A percentile compares a stretch with the other conserved stretches of the same genome.
These are phyloP conservation scores for Termitomyces sp. DNA, from an alignment of 768 basidiomycete genomes.

Conservation along the genomic window DNA sequence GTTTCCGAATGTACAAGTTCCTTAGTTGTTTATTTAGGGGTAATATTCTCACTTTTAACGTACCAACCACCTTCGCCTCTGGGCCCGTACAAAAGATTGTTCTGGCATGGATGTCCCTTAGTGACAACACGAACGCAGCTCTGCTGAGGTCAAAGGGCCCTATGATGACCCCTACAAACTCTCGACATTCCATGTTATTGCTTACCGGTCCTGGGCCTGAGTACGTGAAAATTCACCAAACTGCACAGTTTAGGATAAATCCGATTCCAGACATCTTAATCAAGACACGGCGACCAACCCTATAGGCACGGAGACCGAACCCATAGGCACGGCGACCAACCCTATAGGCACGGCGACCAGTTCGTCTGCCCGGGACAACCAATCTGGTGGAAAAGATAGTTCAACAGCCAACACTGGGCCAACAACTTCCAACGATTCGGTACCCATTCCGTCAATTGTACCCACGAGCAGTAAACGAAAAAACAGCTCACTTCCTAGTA, in stretches of 20 bases:
- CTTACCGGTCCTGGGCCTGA: too few relatives aligned
- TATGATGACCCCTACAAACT: too few relatives aligned
- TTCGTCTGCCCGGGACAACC: background rate
- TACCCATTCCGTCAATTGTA: background rate
- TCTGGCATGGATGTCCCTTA: background rate
- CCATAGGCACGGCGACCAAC: too few relatives aligned
- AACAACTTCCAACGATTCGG: background rate
- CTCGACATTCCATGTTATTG: too few relatives aligned
- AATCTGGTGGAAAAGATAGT: background rate
- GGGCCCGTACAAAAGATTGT: too few relatives aligned
- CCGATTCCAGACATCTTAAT: background rate
- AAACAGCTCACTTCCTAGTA: background rate
- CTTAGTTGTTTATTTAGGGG: too few relatives aligned
- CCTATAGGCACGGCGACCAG: too few relatives aligned
- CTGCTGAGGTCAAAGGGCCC: background rate
- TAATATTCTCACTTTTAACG: background rate
- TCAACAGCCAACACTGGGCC: too few relatives aligned
- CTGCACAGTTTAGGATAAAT: too few relatives aligned
- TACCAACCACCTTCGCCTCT: background rate
- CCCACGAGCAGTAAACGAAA: background rate
- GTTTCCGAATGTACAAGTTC: background rate
- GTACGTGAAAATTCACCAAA: background rate
- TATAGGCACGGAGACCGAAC: too few relatives aligned
- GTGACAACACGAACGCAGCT: background rate
- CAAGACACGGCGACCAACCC: too few relatives aligned